Conservation (phyloP, 192 early-diverging fungal genomes). For the Globomyces pollinis-pini region DNA sequence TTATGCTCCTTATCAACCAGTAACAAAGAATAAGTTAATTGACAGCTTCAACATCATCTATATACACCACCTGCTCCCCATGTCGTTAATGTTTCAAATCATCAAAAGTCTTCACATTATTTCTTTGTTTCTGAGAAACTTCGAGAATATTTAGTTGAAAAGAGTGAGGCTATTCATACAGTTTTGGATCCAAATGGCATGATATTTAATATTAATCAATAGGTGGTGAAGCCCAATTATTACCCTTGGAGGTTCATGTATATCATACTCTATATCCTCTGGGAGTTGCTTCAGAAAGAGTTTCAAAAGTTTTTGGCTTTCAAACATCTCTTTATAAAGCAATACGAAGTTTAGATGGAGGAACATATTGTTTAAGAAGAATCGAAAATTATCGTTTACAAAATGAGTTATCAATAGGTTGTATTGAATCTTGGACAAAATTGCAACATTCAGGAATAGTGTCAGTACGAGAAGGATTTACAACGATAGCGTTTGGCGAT, state of each 20-base stretch:
- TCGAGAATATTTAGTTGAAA: constrained; percentile 67
- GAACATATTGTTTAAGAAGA: constrained; percentile 74
- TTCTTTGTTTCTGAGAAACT: constrained; percentile 83
- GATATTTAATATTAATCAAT: neutral
- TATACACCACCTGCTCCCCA: constrained; percentile 66
- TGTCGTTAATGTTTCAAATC: constrained; percentile 58
- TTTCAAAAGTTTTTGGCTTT: constrained; percentile 55
- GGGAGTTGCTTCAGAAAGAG: constrained; percentile 35
- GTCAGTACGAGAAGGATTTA: constrained; percentile 87
- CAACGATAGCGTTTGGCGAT: constrained; percentile 92
- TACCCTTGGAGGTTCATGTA: constrained; percentile 66
- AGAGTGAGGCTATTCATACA: constrained; percentile 51
- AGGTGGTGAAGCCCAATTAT: constrained; percentile 34
- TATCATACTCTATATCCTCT: constrained; percentile 63
- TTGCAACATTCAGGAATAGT: constrained; percentile 79
- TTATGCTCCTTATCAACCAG: constrained; percentile 25
- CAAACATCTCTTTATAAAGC: constrained; percentile 73
- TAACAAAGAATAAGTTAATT: constrained; percentile 1
- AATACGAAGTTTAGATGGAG: constrained; percentile 74
- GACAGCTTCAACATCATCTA: constrained; percentile 71
- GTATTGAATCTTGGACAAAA: constrained; percentile 76
- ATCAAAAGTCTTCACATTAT: constrained; percentile 70
- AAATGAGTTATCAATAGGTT: constrained; percentile 73
- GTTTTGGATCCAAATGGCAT: constrained; percentile 35
- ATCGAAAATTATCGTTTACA: constrained; percentile 70